A percentile compares a stretch with the other conserved stretches of the same genome.
phyloP scores from a whole-genome alignment of 805 yeast genomes.

The Ogataea wickerhamii region DNA sequence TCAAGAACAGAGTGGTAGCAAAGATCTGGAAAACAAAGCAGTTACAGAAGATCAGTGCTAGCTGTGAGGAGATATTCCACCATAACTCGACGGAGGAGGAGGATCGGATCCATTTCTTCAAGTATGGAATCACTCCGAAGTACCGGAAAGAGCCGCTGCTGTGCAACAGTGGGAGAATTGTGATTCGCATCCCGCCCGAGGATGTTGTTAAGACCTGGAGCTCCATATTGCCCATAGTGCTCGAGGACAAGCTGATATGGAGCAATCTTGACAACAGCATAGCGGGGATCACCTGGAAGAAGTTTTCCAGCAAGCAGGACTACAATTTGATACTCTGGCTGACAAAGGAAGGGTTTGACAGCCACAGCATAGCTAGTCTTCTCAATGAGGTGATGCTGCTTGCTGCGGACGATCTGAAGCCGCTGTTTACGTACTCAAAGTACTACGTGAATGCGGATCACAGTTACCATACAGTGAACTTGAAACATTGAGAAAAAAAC shows the following conservation, averaged over 20 bases:
- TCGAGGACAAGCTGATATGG: conserved; percentile 20
- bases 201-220: conserved; percentile 14
- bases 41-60: conserved; percentile 7
- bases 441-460: conserved; percentile 17
- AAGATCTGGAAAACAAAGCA: conserved; percentile 22
- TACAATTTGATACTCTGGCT: conserved; percentile 16
- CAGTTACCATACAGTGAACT: conserved; percentile 14
- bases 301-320: conserved; percentile 8
- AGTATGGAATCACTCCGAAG: conserved; percentile 20
- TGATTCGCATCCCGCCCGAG: conserved; percentile 15
- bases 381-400: conserved; percentile 17
- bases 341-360: conserved; percentile 15
- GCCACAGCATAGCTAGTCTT: conserved; percentile 11
- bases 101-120: conserved; percentile 17
- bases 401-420: conserved; percentile 15
- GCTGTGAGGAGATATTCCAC: conserved; percentile 11
- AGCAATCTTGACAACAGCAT: conserved; percentile 16
- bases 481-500: conserved; percentile 7
- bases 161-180: conserved; percentile 15
- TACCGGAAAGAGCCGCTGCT: conserved; percentile 18
- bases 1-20: conserved; percentile 15
- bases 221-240: conserved; percentile 10
- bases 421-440: conserved; percentile 17
- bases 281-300: conserved; percentile 20
- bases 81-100: conserved; percentile 2